Evolutionary conservation across 1,139 yeast genomes (phyloP).

Genomic region (Protomyces inundatus): DNA sequence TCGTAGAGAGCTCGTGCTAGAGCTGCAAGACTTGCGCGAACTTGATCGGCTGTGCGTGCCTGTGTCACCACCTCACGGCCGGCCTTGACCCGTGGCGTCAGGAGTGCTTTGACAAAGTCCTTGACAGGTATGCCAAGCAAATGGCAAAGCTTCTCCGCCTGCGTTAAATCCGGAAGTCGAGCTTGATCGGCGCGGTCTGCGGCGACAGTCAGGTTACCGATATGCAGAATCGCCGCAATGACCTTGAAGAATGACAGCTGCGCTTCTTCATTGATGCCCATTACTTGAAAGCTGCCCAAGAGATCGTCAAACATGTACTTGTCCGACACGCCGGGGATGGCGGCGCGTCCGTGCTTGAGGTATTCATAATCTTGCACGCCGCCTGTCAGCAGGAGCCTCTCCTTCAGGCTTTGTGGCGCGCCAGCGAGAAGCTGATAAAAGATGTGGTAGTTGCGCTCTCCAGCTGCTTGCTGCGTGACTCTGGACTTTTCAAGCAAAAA

Average conservation of each 20-base stretch:
- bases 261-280: conserved; percentile 62
- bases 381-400: conserved; percentile 48
- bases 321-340: conserved; percentile 71
- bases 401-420: conserved; percentile 48
- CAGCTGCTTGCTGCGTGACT: conserved; percentile 68
- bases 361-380: conserved; percentile 51
- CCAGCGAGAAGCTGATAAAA: conserved; percentile 84
- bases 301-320: conserved; percentile 57
- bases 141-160: conserved; percentile 53
- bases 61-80: conserved; percentile 83
- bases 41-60: conserved; percentile 74
- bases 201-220: conserved; percentile 77
- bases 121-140: conserved; percentile 60
- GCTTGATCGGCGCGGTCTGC: conserved; percentile 71
- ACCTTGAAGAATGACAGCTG: conserved; percentile 57
- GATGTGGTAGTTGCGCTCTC: conserved; percentile 87
- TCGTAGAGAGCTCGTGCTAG: conserved; percentile 84
- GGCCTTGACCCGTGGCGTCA: conserved; percentile 83
- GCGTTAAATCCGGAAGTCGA: conserved; percentile 50
- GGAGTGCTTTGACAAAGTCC: conserved; percentile 54
- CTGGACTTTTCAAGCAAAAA: conserved; percentile 89
- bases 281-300: conserved; percentile 60
- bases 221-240: conserved; percentile 70
- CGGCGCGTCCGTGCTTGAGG: conserved; percentile 51
- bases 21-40: conserved; percentile 76